Evolutionary conservation across 441 rosid species (phyloP).

Genomic region (Gossypium lobatum): DNA sequence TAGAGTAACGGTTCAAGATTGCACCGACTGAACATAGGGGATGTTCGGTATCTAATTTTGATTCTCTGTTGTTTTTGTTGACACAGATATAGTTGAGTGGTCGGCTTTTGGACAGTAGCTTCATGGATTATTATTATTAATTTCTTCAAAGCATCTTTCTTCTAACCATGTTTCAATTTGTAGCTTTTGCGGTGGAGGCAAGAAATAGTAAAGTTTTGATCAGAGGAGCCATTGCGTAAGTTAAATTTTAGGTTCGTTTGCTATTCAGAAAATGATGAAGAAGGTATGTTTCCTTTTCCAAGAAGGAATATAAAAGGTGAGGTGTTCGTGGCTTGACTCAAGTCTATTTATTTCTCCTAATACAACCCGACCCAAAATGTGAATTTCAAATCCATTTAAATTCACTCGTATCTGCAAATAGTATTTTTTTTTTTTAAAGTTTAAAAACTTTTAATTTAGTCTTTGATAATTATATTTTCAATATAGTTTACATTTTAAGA

Average conservation of each 20-base stretch:
- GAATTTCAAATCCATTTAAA: not conserved
- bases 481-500: too few species aligned
- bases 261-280: conserved; percentile 24
- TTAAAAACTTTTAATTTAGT: too few species aligned
- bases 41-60: conserved; percentile 22
- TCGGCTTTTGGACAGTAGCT: conserved; percentile 28
- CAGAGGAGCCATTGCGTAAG: conserved; percentile 25
- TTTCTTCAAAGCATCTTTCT: conserved; percentile 17
- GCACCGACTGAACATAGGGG: conserved; percentile 12
- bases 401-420: not conserved
- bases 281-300: conserved; percentile 38
- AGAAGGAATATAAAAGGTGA: not conserved
- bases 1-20: conserved; percentile 17
- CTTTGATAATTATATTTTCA: not conserved
- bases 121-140: conserved; percentile 19
- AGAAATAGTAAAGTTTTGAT: conserved; percentile 19
- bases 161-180: conserved; percentile 27
- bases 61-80: conserved; percentile 34
- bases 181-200: conserved; percentile 35
- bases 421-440: too few species aligned
- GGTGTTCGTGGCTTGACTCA: not conserved
- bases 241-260: conserved; percentile 24
- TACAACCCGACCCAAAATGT: not conserved
- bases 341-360: not conserved
- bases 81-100: conserved; percentile 36